Evolutionary conservation across 1,284 basidiomycete genomes (phyloP), one percentile per base, ranked within the genome.

Genomic region (Ceratobasidium sp.): DNA sequence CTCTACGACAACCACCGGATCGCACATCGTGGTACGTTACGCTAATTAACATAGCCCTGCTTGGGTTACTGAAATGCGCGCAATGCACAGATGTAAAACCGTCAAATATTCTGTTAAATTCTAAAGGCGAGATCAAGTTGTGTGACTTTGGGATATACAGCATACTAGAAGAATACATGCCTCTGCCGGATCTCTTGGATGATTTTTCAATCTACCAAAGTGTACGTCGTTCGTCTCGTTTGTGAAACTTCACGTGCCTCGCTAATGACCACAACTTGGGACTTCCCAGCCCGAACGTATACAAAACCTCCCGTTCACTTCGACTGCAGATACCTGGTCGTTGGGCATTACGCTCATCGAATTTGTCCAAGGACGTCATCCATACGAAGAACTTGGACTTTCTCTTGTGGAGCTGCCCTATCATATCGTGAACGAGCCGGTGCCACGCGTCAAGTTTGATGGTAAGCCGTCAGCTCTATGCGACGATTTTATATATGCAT

Each of bases 161-260:
- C 21, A 96, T 99, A 81, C 87, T 99, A 75, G 97, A 98, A 84
- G 98, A 99, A 83, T 96, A 93, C 1, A 97, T 99, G 74, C 97
- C 97, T 14, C 94, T 98, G 14, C 53, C 53, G 10, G 34, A 6
- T 81, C 99, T 97, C 0, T 98, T 99, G 79, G 97, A 98, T 14
- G 97, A 97, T 8, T 99, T 97, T 2, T 96, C 93, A 74, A 96
- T 96, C 16, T 99, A 99, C 81, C 99, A 99, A 97, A 97, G 95
- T 76, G 96, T 98, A 81, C 81, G 95, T 88, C 70, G 12, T 30
- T 34, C 28, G 34, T 4, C 28, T 21, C 65, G 50, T 30, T 41
- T 41, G 32, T 62, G 36, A 30, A 67, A 36, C 23, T 36, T 48
- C n/a, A 52, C 12, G 3, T 12, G 30, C 77, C 65, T 76, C 64